Base-by-base conservation (phyloP, 306 rosid genomes). In the Castanea sativa region DNA sequence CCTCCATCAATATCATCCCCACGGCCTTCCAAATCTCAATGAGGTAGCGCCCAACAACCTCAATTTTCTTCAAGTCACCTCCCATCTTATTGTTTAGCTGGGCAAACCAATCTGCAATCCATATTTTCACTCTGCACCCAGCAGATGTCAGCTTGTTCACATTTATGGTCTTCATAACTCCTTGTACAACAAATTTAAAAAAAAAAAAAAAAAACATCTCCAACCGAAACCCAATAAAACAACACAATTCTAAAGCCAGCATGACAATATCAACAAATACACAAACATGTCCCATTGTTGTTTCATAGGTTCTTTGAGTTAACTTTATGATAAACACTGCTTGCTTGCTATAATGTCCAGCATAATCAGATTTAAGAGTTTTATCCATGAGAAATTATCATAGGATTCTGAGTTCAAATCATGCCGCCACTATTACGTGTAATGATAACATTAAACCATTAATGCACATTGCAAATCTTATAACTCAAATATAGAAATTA, bases 21-120 rank as follows among this genome's bases (percentile, higher is more conserved):
- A 77, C 88, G 25, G 97, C 97, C 77, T 86, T 91, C 94, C 98
- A 92, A 55, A 92, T 92, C 84, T 92, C 97, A 55, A 94, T 92
- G 75, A 94, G 58, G 75, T 92, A 92, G 59, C 77, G 87, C 15
- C 98, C 97, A 4, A 92, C 92, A 0, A 73, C 81, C 80, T 94
- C 90, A 0, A 91, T 92, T 86, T 92, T 92, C 86, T 94, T 88
- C 87, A 92, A 82, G 82, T 92, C 93, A 63, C 97, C 97, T 0
- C 93, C 94, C 94, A 94, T 92, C 76, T 92, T 92, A 55, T 92
- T 92, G 85, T 92, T 92, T 2, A 92, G 84, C 90, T 87, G 90
- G 6, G 98, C 97, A 88, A 88, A 92, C 97, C 96, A 92, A 87
- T 94, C 98, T 4, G 97, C 93, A 82, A 94, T 89, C 97, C 96